These are phyloP conservation scores for Byssochlamys sp. DNA, from an alignment of 2,329 filamentous ascomycete genomes.

Conservation along the genomic window DNA sequence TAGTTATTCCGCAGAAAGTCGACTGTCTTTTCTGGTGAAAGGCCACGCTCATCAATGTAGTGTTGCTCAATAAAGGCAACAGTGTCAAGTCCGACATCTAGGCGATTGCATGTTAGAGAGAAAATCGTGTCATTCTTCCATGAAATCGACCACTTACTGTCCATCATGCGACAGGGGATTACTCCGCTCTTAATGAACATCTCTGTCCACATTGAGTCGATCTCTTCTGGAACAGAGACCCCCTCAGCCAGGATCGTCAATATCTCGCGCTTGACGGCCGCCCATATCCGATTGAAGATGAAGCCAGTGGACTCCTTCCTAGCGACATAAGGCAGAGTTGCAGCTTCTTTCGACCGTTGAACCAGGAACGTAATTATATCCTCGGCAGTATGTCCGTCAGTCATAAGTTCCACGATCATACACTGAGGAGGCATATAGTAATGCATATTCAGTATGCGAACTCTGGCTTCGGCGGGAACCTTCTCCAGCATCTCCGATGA, in stretches of 20 bases:
- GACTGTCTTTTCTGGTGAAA: conserved; percentile 32
- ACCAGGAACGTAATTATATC: conserved; percentile 40
- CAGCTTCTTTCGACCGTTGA: conserved; percentile 31
- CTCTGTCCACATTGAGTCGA: conserved; percentile 41
- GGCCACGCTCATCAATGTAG: conserved; percentile 42
- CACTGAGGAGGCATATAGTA: conserved; percentile 42
- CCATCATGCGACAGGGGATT: conserved; percentile 38
- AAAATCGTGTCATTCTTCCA: background rate
- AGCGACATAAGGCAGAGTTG: conserved; percentile 35
- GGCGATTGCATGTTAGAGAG: background rate
- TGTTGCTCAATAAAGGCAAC: conserved; percentile 46
- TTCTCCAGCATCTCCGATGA: conserved; percentile 40
- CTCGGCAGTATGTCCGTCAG: conserved; percentile 35
- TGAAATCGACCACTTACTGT: conserved; percentile 17
- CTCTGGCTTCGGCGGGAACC: conserved; percentile 28
- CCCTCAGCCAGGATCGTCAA: conserved; percentile 43
- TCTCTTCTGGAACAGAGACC: conserved; percentile 40
- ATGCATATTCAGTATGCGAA: conserved; percentile 42
- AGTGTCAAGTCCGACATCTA: conserved; percentile 43
- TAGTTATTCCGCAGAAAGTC: conserved; percentile 39
- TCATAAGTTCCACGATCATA: conserved; percentile 47
- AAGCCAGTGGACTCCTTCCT: conserved; percentile 43
- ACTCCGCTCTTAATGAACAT: conserved; percentile 24
- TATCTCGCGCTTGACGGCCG: conserved; percentile 46
- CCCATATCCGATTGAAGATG: conserved; percentile 50